Conservation (phyloP, 2,329 filamentous ascomycete genomes). For the Zymoseptoria brevis region DNA sequence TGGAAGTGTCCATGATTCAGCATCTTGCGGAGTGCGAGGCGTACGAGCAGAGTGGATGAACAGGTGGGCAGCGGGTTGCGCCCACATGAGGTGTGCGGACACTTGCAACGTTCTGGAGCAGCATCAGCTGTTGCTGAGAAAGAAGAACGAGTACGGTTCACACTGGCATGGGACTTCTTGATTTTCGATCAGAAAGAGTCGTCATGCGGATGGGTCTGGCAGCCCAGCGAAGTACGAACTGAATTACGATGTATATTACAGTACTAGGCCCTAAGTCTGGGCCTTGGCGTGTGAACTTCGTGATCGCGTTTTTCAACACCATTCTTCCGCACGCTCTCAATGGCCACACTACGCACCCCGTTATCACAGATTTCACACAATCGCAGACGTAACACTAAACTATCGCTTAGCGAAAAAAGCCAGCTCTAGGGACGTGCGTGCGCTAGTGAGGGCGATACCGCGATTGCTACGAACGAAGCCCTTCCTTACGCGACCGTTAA, state of each 20-base stretch:
- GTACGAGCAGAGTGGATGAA: slow-evolving; percentile 1
- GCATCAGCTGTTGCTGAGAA: not conserved
- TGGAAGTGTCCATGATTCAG: not conserved
- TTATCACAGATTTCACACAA: no score
- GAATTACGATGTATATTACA: not conserved
- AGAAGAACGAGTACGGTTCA: not conserved
- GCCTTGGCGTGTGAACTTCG: no score
- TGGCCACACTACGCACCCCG: no score
- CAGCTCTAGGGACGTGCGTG: no score
- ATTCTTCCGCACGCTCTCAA: no score
- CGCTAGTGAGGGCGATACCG: no score
- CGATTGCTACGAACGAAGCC: no score
- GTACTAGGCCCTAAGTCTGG: no score
- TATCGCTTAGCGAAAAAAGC: no score
- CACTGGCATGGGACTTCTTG: not conserved
- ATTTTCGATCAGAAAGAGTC: not conserved
- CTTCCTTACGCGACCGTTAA: no score
- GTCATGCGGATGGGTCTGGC: not conserved
- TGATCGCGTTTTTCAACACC: no score
- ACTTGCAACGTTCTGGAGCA: not conserved
- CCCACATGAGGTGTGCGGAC: not conserved
- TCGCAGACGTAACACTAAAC: no score
- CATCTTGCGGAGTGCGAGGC: slow-evolving; percentile 1
- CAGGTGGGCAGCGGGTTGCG: not conserved
- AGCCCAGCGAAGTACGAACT: not conserved